Base-by-base conservation (phyloP, 176 grass and related monocot species). In the sorghum (Sorghum bicolor) region DNA sequence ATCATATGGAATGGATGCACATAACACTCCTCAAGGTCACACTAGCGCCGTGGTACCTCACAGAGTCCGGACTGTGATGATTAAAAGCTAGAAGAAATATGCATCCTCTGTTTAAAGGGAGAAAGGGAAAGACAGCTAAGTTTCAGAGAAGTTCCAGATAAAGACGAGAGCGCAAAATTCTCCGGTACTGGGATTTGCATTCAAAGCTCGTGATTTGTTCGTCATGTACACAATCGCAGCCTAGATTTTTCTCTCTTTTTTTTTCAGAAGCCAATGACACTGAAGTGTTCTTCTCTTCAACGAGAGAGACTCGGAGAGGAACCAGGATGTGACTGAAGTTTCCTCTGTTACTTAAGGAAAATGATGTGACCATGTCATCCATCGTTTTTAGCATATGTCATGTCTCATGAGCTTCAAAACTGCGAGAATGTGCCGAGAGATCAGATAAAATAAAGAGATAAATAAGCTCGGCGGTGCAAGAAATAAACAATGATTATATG, bases 391-490 rank as follows among this genome's bases (percentile, higher is more conserved):
- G 55, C 83, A 68, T 66, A 5, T 57, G 70, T 72, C 73, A 72
- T 86, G 78, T 72, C 62, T 72, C 73, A 72, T 86, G 78, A 78
- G 48, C 48, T 60, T 31, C 34, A 5, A 22, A 48, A 81, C 2
- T 72, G 8, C 36, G 40, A 40, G 0, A 9, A 45, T 62, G n/a
- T 26, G 25, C 20, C 55, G 10, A 57, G 25, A 68, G 43, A 61
- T 61, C n/a, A 61, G 57, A 12, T 61, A 52, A 50, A 48, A 69
- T 28, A 28, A 47, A 47, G 9, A 39, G 36, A 38, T 11, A 5
- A 47, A 74, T 19, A 29, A 19, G 5, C 14, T 22, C 37, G 61
- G 16, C 58, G 76, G 24, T 53, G 67, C 30, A 38, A 44, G 26
- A 50, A 61, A 41, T 77, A 43, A 77, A 73, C 8, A 76, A 20